Percentiles rank a stretch among this genome's conserved stretches.
Evolutionary conservation across 345 rosid genomes (phyloP).

Genomic region (Sapria himalayana): DNA sequence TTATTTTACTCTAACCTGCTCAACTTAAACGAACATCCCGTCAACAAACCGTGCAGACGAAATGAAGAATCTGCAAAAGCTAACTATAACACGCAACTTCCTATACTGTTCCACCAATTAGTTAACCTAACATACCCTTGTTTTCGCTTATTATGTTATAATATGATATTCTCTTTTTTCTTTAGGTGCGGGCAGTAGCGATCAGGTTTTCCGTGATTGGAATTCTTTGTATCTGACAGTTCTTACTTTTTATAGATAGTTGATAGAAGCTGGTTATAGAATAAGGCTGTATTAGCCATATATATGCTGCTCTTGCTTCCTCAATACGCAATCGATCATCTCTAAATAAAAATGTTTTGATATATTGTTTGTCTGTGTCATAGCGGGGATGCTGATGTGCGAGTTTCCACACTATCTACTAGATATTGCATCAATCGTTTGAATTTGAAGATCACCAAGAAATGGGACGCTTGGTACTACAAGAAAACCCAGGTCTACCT

Average conservation of each 20-base stretch:
- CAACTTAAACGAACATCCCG: too few species aligned
- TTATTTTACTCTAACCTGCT: too few species aligned
- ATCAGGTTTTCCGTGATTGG: conserved; percentile 33
- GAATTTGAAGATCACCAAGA: conserved; percentile 33
- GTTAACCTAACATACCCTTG: too few species aligned
- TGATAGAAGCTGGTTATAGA: conserved; percentile 47
- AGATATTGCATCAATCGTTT: conserved; percentile 46
- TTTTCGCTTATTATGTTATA: neutral
- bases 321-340: neutral
- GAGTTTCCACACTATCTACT: conserved; percentile 83
- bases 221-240: conserved; percentile 30
- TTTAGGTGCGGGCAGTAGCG: conserved; percentile 19
- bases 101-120: too few species aligned
- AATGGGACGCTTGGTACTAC: conserved; percentile 88
- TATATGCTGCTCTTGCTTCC: neutral
- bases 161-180: neutral
- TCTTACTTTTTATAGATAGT: conserved; percentile 67
- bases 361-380: conserved; percentile 2
- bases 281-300: conserved; percentile 81
- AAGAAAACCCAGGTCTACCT: conserved; percentile 59
- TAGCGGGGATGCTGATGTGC: conserved; percentile 97
- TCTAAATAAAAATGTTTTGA: neutral
- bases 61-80: conserved; percentile 95
- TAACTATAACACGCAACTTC: neutral
- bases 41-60: conserved; percentile 27